Evolutionary conservation across 371 early-diverging fungal species (phyloP).

Genomic region (Mortierella sp.): DNA sequence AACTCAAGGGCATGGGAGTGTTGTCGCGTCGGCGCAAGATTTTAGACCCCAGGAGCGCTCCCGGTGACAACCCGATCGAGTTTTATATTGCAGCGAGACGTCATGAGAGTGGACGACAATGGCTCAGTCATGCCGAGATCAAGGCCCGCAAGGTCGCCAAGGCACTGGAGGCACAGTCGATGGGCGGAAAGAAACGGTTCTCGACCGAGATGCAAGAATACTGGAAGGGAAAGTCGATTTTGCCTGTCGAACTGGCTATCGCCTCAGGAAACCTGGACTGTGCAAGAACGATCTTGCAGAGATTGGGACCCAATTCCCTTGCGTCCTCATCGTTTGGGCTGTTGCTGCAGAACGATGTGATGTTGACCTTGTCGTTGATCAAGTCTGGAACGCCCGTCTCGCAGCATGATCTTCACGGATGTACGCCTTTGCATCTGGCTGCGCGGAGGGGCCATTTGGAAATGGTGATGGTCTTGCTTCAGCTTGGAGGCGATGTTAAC

Average conservation of each 20-base stretch:
- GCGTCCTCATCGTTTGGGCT: slow-evolving; percentile 44
- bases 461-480: slow-evolving; percentile 59
- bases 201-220: slow-evolving; percentile 52
- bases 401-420: slow-evolving; percentile 58
- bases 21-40: slow-evolving; percentile 49
- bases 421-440: slow-evolving; percentile 56
- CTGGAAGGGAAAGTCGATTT: slow-evolving; percentile 52
- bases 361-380: slow-evolving; percentile 56
- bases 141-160: slow-evolving; percentile 41
- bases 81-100: slow-evolving; percentile 53
- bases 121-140: slow-evolving; percentile 56
- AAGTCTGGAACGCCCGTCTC: slow-evolving; percentile 57
- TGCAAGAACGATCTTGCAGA: slow-evolving; percentile 48
- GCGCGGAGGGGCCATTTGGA: slow-evolving; percentile 58
- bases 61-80: slow-evolving; percentile 46
- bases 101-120: slow-evolving; percentile 55
- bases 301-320: slow-evolving; percentile 42
- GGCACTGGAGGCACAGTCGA: slow-evolving; percentile 4
- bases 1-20: slow-evolving; percentile 57
- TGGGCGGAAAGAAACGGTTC: slow-evolving; percentile 43
- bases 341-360: slow-evolving; percentile 58
- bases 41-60: slow-evolving; percentile 24
- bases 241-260: slow-evolving; percentile 53
- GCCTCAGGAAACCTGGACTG: slow-evolving; percentile 55
- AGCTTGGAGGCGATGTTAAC: slow-evolving; percentile 57